Evolutionary conservation across 495 filamentous ascomycete species (phyloP).

Genomic region (Penicillium bialowiezense): DNA sequence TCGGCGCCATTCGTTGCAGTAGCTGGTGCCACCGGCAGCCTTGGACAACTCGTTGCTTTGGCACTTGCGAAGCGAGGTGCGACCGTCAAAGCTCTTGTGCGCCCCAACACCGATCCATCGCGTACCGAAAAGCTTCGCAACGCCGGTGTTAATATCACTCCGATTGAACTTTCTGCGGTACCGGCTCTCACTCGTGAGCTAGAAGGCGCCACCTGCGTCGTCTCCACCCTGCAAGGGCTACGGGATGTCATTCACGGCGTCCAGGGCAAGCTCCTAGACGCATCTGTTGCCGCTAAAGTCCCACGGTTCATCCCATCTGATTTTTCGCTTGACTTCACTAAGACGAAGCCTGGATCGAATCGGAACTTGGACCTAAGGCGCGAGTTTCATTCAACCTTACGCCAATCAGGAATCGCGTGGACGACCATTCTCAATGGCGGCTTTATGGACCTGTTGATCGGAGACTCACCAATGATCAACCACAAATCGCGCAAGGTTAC

Average conservation of each 20-base stretch:
- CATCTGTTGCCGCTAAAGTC: slow-evolving; percentile 10
- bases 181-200: slow-evolving; percentile 8
- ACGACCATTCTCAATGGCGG: slow-evolving; percentile 14
- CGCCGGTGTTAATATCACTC: slow-evolving; percentile 3
- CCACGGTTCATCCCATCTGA: slow-evolving; percentile 11
- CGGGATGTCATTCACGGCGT: slow-evolving; percentile 9
- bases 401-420: slow-evolving; percentile 10
- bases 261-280: slow-evolving; percentile 9
- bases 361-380: slow-evolving; percentile 11
- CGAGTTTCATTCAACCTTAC: slow-evolving; percentile 5
- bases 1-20: slow-evolving; percentile 16
- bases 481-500: slow-evolving; percentile 8
- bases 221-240: slow-evolving; percentile 10
- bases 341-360: slow-evolving; percentile 10
- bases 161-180: slow-evolving; percentile 1
- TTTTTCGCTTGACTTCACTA: slow-evolving; percentile 14
- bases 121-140: slow-evolving; percentile 11
- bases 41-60: slow-evolving; percentile 10
- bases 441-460: slow-evolving; percentile 11
- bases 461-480: slow-evolving; percentile 11
- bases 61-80: slow-evolving; percentile 9
- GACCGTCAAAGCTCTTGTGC: slow-evolving; percentile 16
- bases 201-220: slow-evolving; percentile 3
- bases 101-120: slow-evolving; percentile 12
- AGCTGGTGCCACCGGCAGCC: slow-evolving; percentile 11